A percentile compares a stretch with the other conserved stretches of the same genome.
These are phyloP conservation scores for Melanopsichium pennsylvanicum DNA, from an alignment of 1,284 basidiomycete species.

Conservation along the genomic window DNA sequence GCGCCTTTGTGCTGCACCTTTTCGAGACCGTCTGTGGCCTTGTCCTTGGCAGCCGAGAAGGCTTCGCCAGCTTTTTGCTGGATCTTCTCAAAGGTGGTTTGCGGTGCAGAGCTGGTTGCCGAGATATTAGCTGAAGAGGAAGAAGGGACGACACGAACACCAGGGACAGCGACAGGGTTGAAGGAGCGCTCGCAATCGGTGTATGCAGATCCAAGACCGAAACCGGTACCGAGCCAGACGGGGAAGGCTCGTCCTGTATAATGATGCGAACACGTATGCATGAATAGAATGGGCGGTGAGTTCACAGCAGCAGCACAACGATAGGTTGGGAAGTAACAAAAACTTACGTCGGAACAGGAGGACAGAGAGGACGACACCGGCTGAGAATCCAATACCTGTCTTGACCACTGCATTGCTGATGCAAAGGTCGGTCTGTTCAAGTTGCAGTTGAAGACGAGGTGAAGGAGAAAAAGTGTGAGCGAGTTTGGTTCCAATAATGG, in stretches of 20 bases:
- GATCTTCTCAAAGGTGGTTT: constrained; percentile 55
- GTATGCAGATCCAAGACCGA: constrained; percentile 81
- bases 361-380: constrained; percentile 91
- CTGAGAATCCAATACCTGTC: constrained; percentile 92
- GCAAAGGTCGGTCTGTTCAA: constrained; percentile 59
- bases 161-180: constrained; percentile 90
- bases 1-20: constrained; percentile 44
- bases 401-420: constrained; percentile 69
- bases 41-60: constrained; percentile 50
- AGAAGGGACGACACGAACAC: constrained; percentile 77
- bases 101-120: constrained; percentile 29
- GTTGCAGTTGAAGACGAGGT: neutral
- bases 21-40: constrained; percentile 39
- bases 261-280: too few relatives aligned
- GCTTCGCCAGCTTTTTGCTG: constrained; percentile 61
- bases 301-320: too few relatives aligned
- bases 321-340: too few relatives aligned
- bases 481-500: neutral
- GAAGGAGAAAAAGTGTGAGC: constrained; percentile 1
- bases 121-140: constrained; percentile 65
- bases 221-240: constrained; percentile 89
- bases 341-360: constrained; percentile 91
- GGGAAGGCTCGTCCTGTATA: constrained; percentile 91
- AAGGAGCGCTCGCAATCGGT: constrained; percentile 96
- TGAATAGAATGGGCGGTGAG: constrained; percentile 24